These are phyloP conservation scores for Pogostemon cablin DNA, from an alignment of 257 asterid genomes.

Conservation along the genomic window DNA sequence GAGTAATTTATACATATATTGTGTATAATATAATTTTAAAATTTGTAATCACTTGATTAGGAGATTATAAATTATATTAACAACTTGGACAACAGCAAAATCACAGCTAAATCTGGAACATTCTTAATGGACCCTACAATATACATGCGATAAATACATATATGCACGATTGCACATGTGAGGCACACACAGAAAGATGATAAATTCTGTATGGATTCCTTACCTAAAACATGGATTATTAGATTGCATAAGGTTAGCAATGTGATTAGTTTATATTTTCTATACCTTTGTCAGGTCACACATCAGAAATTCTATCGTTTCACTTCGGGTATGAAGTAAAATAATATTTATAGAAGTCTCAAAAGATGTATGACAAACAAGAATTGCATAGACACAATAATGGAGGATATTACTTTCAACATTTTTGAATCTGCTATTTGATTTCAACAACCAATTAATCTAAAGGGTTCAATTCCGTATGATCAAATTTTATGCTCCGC, in stretches of 20 bases:
- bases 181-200: not conserved
- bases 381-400: not conserved
- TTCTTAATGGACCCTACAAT: not conserved
- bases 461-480: not conserved
- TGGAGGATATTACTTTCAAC: not conserved
- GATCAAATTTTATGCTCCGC: not conserved
- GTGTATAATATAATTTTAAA: too few relatives aligned
- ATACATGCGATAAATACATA: not conserved
- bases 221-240: not conserved
- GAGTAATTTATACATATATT: too few relatives aligned
- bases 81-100: not conserved
- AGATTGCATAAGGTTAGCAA: not conserved
- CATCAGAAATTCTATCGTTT: not conserved
- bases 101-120: not conserved
- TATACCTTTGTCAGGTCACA: not conserved
- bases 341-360: not conserved
- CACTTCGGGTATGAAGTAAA: slow-evolving; percentile 7
- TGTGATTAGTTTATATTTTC: not conserved
- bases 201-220: not conserved
- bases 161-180: not conserved
- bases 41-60: slow-evolving; percentile 5
- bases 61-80: not conserved
- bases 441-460: slow-evolving; percentile 2
- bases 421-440: not conserved
- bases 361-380: slow-evolving; percentile 13